A percentile compares a stretch with the other conserved stretches of the same genome.
phyloP scores from a whole-genome alignment of 495 filamentous ascomycete genomes.

The Penicillium paxilli region DNA sequence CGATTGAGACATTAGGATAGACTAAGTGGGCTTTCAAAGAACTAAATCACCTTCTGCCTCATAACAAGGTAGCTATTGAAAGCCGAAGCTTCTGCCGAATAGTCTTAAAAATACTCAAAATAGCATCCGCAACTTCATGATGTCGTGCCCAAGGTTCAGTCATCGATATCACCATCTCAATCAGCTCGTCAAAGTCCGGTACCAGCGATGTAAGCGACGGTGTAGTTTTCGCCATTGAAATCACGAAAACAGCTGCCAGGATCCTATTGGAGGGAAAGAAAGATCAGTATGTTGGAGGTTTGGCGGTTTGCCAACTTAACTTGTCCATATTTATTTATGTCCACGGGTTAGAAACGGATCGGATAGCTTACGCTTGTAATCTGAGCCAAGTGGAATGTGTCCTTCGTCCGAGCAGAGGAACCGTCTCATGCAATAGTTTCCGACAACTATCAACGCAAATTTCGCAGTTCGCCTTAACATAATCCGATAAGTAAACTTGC shows the following conservation, averaged over 20 bases:
- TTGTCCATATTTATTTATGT: too few species aligned
- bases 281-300: neutral
- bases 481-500: slow-evolving; percentile 4
- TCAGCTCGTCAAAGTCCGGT: slow-evolving; percentile 16
- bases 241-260: slow-evolving; percentile 17
- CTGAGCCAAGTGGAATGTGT: slow-evolving; percentile 18
- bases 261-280: slow-evolving; percentile 9
- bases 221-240: slow-evolving; percentile 17
- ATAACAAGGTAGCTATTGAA: neutral
- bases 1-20: too few species aligned
- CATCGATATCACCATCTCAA: slow-evolving; percentile 7
- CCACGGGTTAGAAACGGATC: too few species aligned
- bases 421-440: slow-evolving; percentile 7
- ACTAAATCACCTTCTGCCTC: neutral
- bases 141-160: slow-evolving; percentile 15
- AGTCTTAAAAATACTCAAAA: slow-evolving; percentile 19
- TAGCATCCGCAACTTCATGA: slow-evolving; percentile 16
- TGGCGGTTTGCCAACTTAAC: neutral
- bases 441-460: slow-evolving; percentile 20
- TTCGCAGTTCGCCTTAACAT: slow-evolving; percentile 14
- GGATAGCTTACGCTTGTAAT: slow-evolving; percentile 15
- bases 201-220: slow-evolving; percentile 14
- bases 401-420: slow-evolving; percentile 11
- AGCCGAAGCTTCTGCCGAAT: slow-evolving; percentile 19
- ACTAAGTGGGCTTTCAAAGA: too few species aligned